These are phyloP conservation scores for Sporothrix inflata DNA, from an alignment of 2,329 filamentous ascomycete genomes.

Conservation along the genomic window DNA sequence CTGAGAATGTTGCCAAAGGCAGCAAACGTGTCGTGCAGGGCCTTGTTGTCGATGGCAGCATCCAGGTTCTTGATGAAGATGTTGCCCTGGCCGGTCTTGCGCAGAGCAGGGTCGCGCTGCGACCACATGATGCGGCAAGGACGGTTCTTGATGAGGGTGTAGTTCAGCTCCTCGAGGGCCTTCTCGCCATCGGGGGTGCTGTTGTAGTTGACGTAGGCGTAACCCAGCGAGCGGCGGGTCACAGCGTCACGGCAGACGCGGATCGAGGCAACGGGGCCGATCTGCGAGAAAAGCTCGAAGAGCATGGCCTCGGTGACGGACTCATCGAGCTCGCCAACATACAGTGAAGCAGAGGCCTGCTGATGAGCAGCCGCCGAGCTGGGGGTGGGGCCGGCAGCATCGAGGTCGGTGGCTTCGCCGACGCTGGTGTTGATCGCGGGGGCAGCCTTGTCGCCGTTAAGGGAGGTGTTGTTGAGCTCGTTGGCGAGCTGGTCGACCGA, in stretches of 20 bases:
- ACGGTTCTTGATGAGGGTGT: constrained; percentile 97
- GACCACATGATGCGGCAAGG: constrained; percentile 99
- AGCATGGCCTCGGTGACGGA: constrained; percentile 99
- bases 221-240: constrained; percentile 96
- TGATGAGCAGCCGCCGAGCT: constrained; percentile 75
- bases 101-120: constrained; percentile 96
- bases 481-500: constrained; percentile 78
- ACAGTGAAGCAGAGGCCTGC: constrained; percentile 94
- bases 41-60: constrained; percentile 99
- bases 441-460: constrained; percentile 69
- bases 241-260: constrained; percentile 99
- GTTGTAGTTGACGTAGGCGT: constrained; percentile 99
- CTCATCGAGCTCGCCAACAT: constrained; percentile 96
- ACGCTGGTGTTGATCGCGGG: constrained; percentile 77
- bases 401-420: constrained; percentile 57
- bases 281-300: constrained; percentile 99
- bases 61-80: constrained; percentile 99
- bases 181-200: constrained; percentile 95
- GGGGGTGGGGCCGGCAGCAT: constrained; percentile 70
- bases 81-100: constrained; percentile 99
- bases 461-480: constrained; percentile 72
- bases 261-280: constrained; percentile 97
- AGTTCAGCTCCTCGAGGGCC: constrained; percentile 98
- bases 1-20: constrained; percentile 98
- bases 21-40: constrained; percentile 97